Base-by-base conservation (phyloP, 768 basidiomycete species). In the Trametes cingulata region DNA sequence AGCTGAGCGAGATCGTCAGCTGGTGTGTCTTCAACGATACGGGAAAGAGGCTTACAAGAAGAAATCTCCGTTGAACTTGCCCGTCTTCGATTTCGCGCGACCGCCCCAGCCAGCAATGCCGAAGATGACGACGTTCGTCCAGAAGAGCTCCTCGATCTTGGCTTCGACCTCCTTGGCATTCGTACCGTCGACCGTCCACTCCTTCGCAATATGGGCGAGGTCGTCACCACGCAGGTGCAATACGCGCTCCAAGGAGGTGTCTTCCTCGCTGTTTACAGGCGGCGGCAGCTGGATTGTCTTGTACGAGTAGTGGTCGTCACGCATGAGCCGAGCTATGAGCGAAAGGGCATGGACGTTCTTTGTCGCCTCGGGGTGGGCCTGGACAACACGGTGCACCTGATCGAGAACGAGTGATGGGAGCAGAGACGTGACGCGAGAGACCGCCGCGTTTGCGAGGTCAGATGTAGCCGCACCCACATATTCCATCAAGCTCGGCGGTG, bases 111-210 rank as follows among this genome's bases (percentile, higher is more conserved):
- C 85, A 6, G 78, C 79, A 19, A 84, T 71, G 1, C 78, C 83
- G 58, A 84, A 90, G 24, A 85, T 64, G 22, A 85, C 56, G 0
- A 73, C 71, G 42, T 74, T 77, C 6, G 78, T 71, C 82, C 85
- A 90, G n/a, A 75, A 67, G 3, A 90, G 63, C 64, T 90, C 87
- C 64, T 85, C 84, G 24, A 85, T 75, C 68, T 86, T 88, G n/a
- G 73, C 70, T 19, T 78, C 76, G 8, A 83, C 65, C 66, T 79
- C 75, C 43, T 42, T 56, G 20, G 45, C 54, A 43, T 60, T 57
- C 17, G 58, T 60, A 36, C 60, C 60, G n/a, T 67, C 61, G 10
- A 63, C 56, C 6, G 62, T 57, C 64, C 64, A 68, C 12, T 62
- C 53, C 8, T 64, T 41, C 47, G 56, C 57, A 29, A 60, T 19